Evolutionary conservation across 495 filamentous ascomycete species (phyloP), one percentile per base, ranked within the genome.

Genomic region (Entonaema liquescens): DNA sequence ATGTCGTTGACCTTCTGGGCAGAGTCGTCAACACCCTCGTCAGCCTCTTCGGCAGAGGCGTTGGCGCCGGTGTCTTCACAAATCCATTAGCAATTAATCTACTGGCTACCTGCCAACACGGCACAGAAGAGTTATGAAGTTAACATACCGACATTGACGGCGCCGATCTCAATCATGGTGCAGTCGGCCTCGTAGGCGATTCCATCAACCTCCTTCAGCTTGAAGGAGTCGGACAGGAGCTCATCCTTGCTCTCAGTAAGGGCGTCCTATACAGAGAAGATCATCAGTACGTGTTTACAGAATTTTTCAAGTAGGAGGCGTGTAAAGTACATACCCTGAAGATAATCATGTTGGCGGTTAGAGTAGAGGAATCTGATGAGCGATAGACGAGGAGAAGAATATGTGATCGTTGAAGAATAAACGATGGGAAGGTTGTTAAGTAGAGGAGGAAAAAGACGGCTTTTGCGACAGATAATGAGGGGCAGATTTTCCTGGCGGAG

Each of bases 191-290:
- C 94, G 79, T 92, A 97, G 72, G 90, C 89, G 73, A 90, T 82
- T 57, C 86, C 88, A 78, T 94, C 92, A 73, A 95, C 83, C 79
- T 89, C 83, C 68, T 87, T 91, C 67, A 96, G 74, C 61, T 91
- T 82, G 84, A 90, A 98, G 74, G 91, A 95, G 79, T 98, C 96
- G 75, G 95, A 94, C 89, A 98, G 88, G 80, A 98, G 87, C 90
- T 98, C 95, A 82, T 98, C 95, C 73, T 75, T 73, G 54, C 17
- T 29, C 62, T 87, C 93, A 81, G 89, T 91, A 81, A 98, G 81
- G 70, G 93, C 83, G 83, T 98, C 95, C 95, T 99, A 73, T 25
- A 74, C 29, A 62, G 42, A 49, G 63, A 55, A 72, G 36, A 71
- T 78, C 59, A 62, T 54, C 59, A 55, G 12, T 47, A 47, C 9